Evolutionary conservation across 2,329 filamentous ascomycete species (phyloP).

Genomic region (Ascochyta clinopodiicola): DNA sequence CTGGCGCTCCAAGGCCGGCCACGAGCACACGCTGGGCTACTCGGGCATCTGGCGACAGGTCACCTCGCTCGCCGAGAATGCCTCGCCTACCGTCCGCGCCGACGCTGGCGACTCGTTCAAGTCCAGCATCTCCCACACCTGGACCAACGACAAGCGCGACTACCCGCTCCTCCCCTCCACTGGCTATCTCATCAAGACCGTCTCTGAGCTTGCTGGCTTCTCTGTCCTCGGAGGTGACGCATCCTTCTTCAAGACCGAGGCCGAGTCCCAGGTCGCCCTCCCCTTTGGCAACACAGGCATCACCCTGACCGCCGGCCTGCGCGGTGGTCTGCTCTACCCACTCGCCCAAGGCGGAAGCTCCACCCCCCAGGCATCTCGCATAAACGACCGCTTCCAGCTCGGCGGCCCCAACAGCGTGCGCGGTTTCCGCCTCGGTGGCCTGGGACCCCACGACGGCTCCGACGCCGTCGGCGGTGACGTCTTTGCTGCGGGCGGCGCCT

Average conservation of each 20-base stretch:
- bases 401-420: conserved; percentile 94
- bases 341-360: conserved; percentile 67
- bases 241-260: conserved; percentile 90
- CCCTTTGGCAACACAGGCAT: conserved; percentile 79
- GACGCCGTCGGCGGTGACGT: conserved; percentile 92
- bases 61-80: conserved; percentile 75
- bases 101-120: conserved; percentile 94
- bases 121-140: conserved; percentile 82
- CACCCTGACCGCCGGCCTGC: conserved; percentile 80
- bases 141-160: conserved; percentile 80
- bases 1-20: conserved; percentile 70
- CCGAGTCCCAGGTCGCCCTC: conserved; percentile 78
- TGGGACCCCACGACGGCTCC: conserved; percentile 84
- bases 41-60: conserved; percentile 86
- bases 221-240: conserved; percentile 87
- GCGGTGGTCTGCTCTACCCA: conserved; percentile 83
- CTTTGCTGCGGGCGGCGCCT: conserved; percentile 87
- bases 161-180: conserved; percentile 82
- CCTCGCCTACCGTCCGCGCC: conserved; percentile 79
- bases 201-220: conserved; percentile 84
- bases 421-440: conserved; percentile 86
- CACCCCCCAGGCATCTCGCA: conserved; percentile 70
- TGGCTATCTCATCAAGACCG: conserved; percentile 80
- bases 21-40: conserved; percentile 80
- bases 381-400: conserved; percentile 95